Percentiles rank a stretch among this genome's conserved stretches.
Conservation (phyloP, 495 filamentous ascomycete genomes). For the Neurospora sp. region DNA sequence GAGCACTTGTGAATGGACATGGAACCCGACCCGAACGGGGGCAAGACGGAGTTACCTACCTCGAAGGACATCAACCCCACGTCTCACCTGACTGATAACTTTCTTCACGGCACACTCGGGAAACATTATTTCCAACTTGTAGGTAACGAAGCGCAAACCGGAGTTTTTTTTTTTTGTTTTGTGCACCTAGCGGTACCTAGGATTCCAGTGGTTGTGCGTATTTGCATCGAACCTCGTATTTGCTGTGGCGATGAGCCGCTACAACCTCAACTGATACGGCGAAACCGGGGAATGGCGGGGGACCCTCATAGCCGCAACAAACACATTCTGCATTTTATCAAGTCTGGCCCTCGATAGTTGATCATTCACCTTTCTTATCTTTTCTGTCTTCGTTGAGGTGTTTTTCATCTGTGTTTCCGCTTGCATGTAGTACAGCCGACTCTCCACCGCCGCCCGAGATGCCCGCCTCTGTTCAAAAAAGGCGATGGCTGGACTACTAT, state of each 20-base stretch:
- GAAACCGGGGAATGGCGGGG: not conserved
- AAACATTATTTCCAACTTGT: not conserved
- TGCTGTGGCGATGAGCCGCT: not conserved
- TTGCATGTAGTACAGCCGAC: not conserved
- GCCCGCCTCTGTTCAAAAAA: not conserved
- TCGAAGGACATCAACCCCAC: not conserved
- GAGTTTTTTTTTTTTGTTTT: not conserved
- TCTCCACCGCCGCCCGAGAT: not conserved
- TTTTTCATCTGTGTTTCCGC: not conserved
- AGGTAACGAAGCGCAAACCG: not conserved
- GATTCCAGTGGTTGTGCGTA: not conserved
- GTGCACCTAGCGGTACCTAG: not conserved
- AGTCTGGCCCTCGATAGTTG: not conserved
- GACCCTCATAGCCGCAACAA: not conserved
- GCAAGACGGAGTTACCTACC: not conserved
- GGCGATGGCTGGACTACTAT: not conserved
- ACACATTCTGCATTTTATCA: not conserved
- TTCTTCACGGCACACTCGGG: not conserved
- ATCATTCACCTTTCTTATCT: not conserved
- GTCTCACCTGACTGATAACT: not conserved
- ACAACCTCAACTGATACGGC: not conserved
- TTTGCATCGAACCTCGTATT: not conserved
- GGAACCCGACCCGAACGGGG: not conserved
- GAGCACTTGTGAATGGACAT: not conserved
- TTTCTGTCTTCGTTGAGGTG: not conserved